A percentile compares a stretch with the other conserved stretches of the same genome.
Conservation (phyloP, 2,329 filamentous ascomycete genomes). For the Clonostachys byssicola region DNA sequence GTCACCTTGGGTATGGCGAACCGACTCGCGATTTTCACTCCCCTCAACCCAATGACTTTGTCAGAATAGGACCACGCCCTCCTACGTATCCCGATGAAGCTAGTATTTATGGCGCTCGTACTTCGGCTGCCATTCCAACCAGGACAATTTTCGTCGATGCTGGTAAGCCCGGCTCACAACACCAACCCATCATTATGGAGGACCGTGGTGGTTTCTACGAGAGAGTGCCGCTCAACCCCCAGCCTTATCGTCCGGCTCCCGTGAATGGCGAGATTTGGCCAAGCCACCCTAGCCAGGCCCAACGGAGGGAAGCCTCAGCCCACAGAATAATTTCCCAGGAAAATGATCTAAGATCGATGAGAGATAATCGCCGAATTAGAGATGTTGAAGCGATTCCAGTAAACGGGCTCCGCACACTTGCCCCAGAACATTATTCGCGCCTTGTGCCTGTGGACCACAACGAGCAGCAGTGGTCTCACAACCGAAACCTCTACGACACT, state of each 20-base stretch:
- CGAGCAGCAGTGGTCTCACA: no score
- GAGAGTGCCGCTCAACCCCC: slow-evolving; percentile 11
- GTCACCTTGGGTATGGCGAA: not conserved
- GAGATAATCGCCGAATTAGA: not conserved
- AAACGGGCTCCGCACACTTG: not conserved
- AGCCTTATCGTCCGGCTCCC: not conserved
- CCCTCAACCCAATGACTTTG: not conserved
- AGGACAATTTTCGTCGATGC: not conserved
- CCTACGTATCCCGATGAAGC: not conserved
- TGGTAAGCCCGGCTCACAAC: not conserved
- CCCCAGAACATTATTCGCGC: not conserved
- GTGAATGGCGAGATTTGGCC: not conserved
- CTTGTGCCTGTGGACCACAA: no score
- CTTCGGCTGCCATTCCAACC: not conserved
- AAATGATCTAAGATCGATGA: slow-evolving; percentile 5
- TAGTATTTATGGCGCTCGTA: no score
- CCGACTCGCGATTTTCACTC: not conserved
- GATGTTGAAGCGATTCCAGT: not conserved
- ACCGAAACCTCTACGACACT: no score
- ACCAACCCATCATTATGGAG: slow-evolving; percentile 22
- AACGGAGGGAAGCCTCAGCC: not conserved
- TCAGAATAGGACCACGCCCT: not conserved
- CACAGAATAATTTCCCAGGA: slow-evolving; percentile 5
- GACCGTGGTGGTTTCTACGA: slow-evolving; percentile 31
- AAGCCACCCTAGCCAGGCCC: not conserved